A percentile compares a stretch with the other conserved stretches of the same genome.
Conservation (phyloP, 2,329 filamentous ascomycete genomes). For the Aspergillus sp. region DNA sequence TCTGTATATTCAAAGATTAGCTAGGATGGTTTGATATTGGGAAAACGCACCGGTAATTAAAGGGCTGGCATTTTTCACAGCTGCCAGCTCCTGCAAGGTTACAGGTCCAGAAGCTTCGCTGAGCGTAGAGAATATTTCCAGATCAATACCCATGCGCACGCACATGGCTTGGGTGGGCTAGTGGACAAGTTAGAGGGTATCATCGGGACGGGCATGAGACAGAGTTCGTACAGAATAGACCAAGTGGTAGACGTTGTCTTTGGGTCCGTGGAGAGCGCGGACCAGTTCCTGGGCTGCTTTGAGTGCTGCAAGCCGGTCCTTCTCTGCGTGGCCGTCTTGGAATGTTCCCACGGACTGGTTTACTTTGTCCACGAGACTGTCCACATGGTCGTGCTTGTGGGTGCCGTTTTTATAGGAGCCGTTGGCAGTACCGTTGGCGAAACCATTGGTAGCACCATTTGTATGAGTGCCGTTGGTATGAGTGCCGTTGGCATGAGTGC, state of each 20-base stretch:
- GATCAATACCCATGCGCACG: slow-evolving; percentile 17
- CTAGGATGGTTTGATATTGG: no score
- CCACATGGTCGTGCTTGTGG: background rate
- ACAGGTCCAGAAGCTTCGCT: slow-evolving; percentile 1
- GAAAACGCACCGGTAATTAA: slow-evolving; percentile 10
- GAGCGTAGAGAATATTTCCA: slow-evolving; percentile 17
- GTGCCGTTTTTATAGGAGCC: background rate
- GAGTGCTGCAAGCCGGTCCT: slow-evolving; percentile 9
- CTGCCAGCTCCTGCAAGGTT: slow-evolving; percentile 14
- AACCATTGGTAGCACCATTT: background rate
- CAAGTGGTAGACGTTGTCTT: slow-evolving; percentile 11
- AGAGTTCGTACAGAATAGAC: slow-evolving; percentile 11
- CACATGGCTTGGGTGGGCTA: slow-evolving; percentile 17
- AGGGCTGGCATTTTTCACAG: slow-evolving; percentile 11
- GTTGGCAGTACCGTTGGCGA: background rate
- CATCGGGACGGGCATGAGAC: background rate
- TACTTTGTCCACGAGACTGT: slow-evolving; percentile 3
- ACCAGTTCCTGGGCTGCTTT: slow-evolving; percentile 10
- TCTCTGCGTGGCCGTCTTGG: background rate
- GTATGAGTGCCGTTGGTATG: background rate
- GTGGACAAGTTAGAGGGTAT: background rate
- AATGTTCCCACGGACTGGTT: background rate
- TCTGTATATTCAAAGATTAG: background rate
- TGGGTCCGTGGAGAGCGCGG: slow-evolving; percentile 5
- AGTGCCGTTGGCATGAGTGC: background rate